Base-by-base conservation (phyloP, 2,329 filamentous ascomycete species). In the Xylariaceae sp. region DNA sequence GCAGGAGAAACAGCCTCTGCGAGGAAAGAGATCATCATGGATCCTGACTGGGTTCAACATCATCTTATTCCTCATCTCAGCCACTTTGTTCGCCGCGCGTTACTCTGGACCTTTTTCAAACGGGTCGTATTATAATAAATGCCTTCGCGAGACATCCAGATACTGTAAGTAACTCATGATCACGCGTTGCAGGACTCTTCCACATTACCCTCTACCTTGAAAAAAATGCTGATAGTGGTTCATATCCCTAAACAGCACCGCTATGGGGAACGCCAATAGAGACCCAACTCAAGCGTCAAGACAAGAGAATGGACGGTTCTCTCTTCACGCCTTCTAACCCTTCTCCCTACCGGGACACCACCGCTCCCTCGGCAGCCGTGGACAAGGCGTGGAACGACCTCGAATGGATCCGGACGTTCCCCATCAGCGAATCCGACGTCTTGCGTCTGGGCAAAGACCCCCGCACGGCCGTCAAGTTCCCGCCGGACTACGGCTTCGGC, bases 391-490 rank as follows among this genome's bases (percentile, higher is more conserved):
- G 31, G 31, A 9, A 14, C 7, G 18, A 17, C 4, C 18, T 33
- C 11, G 31, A 33, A 34, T 34, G 31, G 31, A 19, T 34, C 19
- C 31, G n/a, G 13, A 34, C 31, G 14, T 26, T 34, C 13, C 31
- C 19, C 8, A 34, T 34, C 31, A 34, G n/a, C 8, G 31, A 21
- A 2, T 8, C 13, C 13, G 31, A 34, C 19, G 12, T 34, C 19
- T 3, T 26, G 4, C 8, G 13, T 15, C 23, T 34, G 9, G 31
- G 31, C 19, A 34, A 34, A 23, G 31, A 34, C n/a, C 31, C 31
- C 4, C 3, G 4, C 4, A 33, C 19, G n/a, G 31, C 31, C 3
- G 18, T 24, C 11, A 33, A 33, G 11, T 33, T 33, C 9, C 31
- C 19, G 11, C 17, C 18, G 1, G 18, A 33, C 5, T 33, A 33